A percentile compares a stretch with the other conserved stretches of the same genome.
Evolutionary conservation across 257 asterid species (phyloP).

Genomic region (Euphrasia confusa): DNA sequence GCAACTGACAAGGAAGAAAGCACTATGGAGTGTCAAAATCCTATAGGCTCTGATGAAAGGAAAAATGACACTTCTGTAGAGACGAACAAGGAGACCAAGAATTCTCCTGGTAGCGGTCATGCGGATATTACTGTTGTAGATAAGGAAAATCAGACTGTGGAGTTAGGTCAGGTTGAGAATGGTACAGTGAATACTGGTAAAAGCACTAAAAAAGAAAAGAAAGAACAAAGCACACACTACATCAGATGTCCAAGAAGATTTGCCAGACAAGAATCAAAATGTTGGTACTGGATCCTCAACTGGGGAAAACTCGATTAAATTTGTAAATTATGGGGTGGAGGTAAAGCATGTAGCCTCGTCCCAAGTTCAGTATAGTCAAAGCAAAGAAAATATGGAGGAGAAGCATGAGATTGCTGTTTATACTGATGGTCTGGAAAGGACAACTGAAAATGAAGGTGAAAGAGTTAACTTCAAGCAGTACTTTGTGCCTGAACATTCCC

Average conservation of each 20-base stretch:
- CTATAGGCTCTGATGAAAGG: too few species aligned
- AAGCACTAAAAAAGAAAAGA: slow-evolving; percentile 33
- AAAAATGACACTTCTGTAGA: neutral
- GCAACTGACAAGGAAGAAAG: slow-evolving; percentile 29
- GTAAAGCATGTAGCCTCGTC: slow-evolving; percentile 23
- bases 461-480: slow-evolving; percentile 54
- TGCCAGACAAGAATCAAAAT: slow-evolving; percentile 30
- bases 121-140: slow-evolving; percentile 24
- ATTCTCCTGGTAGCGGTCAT: slow-evolving; percentile 13
- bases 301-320: slow-evolving; percentile 22
- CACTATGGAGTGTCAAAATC: neutral
- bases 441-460: slow-evolving; percentile 28
- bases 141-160: slow-evolving; percentile 28
- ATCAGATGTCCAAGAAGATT: slow-evolving; percentile 31
- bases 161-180: slow-evolving; percentile 24
- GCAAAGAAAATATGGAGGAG: slow-evolving; percentile 28
- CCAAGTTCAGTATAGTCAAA: slow-evolving; percentile 24
- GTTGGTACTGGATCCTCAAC: slow-evolving; percentile 29
- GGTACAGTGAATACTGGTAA: slow-evolving; percentile 23
- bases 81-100: slow-evolving; percentile 7
- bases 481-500: slow-evolving; percentile 40
- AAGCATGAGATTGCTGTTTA: slow-evolving; percentile 25
- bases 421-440: slow-evolving; percentile 28
- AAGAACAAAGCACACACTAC: slow-evolving; percentile 29
- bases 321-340: slow-evolving; percentile 23